These are phyloP conservation scores for Bondarzewia mesenterica DNA, from an alignment of 1,284 basidiomycete genomes.

Conservation along the genomic window DNA sequence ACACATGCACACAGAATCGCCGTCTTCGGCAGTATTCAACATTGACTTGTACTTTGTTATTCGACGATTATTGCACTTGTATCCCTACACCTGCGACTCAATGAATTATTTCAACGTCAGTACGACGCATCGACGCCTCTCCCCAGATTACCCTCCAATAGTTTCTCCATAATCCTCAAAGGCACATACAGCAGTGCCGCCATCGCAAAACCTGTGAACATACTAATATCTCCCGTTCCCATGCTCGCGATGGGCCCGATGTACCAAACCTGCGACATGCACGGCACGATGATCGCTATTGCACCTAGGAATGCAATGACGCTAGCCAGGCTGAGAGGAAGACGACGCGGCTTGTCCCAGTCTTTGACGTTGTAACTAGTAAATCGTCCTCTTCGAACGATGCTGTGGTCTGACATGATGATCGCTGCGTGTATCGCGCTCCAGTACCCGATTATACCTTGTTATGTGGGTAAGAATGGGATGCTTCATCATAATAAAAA, in stretches of 20 bases:
- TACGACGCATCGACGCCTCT: too few species aligned
- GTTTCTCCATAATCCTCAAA: conserved; percentile 31
- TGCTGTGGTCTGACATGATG: conserved; percentile 46
- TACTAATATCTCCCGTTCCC: conserved; percentile 51
- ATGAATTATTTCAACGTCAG: not conserved
- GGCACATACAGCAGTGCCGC: conserved; percentile 30
- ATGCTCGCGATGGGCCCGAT: conserved; percentile 34
- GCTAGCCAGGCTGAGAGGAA: conserved; percentile 41
- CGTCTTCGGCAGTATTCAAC: too few species aligned
- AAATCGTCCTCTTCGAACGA: conserved; percentile 38
- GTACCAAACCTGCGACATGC: conserved; percentile 56
- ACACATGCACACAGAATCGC: too few species aligned
- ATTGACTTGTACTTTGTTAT: too few species aligned
- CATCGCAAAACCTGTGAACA: conserved; percentile 39
- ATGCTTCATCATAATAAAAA: conserved; percentile 5
- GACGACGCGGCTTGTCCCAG: conserved; percentile 32
- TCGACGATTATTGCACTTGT: too few species aligned
- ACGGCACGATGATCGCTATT: conserved; percentile 44
- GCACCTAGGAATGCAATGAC: conserved; percentile 37
- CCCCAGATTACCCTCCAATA: conserved; percentile 12
- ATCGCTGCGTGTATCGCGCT: conserved; percentile 44
- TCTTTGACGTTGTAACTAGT: conserved; percentile 25
- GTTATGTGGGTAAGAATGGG: conserved; percentile 2
- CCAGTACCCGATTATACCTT: conserved; percentile 55
- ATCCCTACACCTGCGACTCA: too few species aligned